These are phyloP conservation scores for Penicillium salamii DNA, from an alignment of 495 filamentous ascomycete species.

Conservation along the genomic window DNA sequence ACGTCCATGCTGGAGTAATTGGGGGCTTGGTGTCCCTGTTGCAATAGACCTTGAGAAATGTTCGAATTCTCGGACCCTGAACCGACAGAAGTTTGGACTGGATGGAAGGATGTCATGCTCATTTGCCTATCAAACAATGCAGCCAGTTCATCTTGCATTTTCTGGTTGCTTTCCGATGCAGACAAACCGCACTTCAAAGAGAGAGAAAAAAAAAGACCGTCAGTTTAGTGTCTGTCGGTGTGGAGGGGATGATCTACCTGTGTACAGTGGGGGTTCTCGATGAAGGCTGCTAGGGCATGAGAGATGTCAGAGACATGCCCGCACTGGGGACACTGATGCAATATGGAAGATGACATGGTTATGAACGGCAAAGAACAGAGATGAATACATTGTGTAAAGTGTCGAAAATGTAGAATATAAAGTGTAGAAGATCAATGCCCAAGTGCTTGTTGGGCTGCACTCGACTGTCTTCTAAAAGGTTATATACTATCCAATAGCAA, in stretches of 20 bases:
- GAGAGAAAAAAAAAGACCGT: conserved; percentile 14
- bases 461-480: background rate
- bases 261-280: conserved; percentile 34
- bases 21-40: conserved; percentile 71
- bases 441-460: conserved; percentile 7
- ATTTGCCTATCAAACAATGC: conserved; percentile 66
- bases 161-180: conserved; percentile 42
- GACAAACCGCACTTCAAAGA: conserved; percentile 36
- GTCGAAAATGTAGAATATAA: no score
- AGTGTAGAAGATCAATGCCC: conserved; percentile 6
- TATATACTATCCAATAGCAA: background rate
- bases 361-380: background rate
- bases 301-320: conserved; percentile 35
- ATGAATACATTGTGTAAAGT: background rate
- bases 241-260: conserved; percentile 27
- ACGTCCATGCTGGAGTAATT: conserved; percentile 18
- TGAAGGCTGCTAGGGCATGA: conserved; percentile 27
- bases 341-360: conserved; percentile 32
- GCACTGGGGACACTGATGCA: conserved; percentile 39
- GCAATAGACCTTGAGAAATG: conserved; percentile 64
- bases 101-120: conserved; percentile 26
- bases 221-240: conserved; percentile 1
- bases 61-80: conserved; percentile 28
- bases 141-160: conserved; percentile 63
- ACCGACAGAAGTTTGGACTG: conserved; percentile 6